A percentile compares a stretch with the other conserved stretches of the same genome.
phyloP scores from a whole-genome alignment of 2,329 filamentous ascomycete genomes.

The Apiospora aurea region DNA sequence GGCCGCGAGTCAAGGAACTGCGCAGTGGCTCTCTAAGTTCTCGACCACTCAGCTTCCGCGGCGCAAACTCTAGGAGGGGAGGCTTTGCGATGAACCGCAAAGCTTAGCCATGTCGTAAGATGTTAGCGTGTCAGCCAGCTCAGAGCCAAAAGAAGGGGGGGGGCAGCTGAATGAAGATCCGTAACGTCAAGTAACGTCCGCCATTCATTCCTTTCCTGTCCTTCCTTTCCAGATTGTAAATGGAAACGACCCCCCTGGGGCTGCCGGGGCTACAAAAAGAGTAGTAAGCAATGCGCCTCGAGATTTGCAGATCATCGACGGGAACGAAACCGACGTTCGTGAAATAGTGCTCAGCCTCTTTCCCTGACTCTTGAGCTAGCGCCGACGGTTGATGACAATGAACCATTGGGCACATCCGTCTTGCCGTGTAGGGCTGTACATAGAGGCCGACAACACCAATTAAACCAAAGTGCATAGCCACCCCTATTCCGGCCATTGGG shows the following conservation, averaged over 20 bases:
- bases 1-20: not conserved
- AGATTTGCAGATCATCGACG: not conserved
- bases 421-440: slow-evolving; percentile 5
- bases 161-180: not conserved
- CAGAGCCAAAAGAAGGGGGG: not conserved
- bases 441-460: not conserved
- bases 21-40: not conserved
- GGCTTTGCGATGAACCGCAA: slow-evolving; percentile 6
- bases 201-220: not conserved
- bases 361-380: not conserved
- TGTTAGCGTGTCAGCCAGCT: not conserved
- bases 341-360: not conserved
- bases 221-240: not conserved
- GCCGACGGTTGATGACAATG: not conserved
- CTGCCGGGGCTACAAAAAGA: not conserved
- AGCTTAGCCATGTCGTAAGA: slow-evolving; percentile 6
- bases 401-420: too few species aligned
- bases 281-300: not conserved
- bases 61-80: not conserved
- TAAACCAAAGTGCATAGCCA: not conserved
- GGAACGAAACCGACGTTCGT: not conserved
- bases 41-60: not conserved
- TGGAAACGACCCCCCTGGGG: not conserved
- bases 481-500: not conserved
- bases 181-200: not conserved